Evolutionary conservation across 1,139 yeast genomes (phyloP), one percentile per base, ranked within the genome.

Genomic region (Magnusiomyces paraingens): DNA sequence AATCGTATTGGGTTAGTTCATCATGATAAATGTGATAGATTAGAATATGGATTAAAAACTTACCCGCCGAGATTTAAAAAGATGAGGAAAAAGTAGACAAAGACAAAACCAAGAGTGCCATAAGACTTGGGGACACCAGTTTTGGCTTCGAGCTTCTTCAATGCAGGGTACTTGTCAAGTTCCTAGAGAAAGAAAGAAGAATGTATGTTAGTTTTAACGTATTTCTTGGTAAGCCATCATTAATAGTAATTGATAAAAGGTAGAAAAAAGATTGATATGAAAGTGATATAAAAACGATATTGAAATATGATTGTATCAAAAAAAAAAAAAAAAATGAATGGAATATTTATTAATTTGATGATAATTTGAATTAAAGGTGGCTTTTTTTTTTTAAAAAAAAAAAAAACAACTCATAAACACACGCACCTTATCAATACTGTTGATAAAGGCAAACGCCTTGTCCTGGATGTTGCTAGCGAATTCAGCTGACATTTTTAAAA

Each of bases 11-110:
- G n/a, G n/a, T n/a, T n/a, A n/a, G n/a, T n/a, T n/a, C n/a, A n/a
- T n/a, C n/a, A n/a, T n/a, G n/a, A n/a, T n/a, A n/a, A n/a, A n/a
- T n/a, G n/a, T n/a, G n/a, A n/a, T n/a, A n/a, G n/a, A n/a, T n/a
- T n/a, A 32, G 3, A 14, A 26, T n/a, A 44, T 17, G 17, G 6
- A 36, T 3, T 12, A 32, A 44, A 35, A 29, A 59, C 67, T 35
- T 58, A 64, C 61, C 96, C 98, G 59, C 96, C 98, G 62, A 90
- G 75, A 73, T 94, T 94, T 67, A 91, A 76, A 73, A 91, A 88
- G 57, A 90, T 82, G 65, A 90, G 71, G 47, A 91, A 72, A 62
- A 90, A 76, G 75, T 93, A 93, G 53, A 82, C 66, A 8, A 71
- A 83, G 46, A 76, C 83, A 22, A 77, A 77, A 21, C 83, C 94